phyloP scores from a whole-genome alignment of 805 yeast genomes.

The Monosporozyma solicola region DNA sequence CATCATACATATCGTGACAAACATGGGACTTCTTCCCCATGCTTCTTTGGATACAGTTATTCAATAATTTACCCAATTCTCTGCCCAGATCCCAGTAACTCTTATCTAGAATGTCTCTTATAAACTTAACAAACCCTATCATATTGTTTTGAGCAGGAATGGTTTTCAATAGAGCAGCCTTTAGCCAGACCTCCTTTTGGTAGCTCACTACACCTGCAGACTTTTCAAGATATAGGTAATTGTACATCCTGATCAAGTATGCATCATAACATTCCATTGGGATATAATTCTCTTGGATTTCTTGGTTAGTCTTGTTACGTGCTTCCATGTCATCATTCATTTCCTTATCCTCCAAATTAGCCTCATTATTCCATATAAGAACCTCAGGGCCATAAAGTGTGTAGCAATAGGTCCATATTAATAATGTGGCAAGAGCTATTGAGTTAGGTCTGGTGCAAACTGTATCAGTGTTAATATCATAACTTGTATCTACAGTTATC shows the following conservation, averaged over 20 bases:
- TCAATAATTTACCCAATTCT: conserved; percentile 45
- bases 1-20: conserved; percentile 44
- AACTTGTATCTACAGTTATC: conserved; percentile 22
- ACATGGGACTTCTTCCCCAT: conserved; percentile 40
- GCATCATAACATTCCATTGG: conserved; percentile 42
- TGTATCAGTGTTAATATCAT: conserved; percentile 46
- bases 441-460: conserved; percentile 34
- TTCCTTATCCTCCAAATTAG: background rate
- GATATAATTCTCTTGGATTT: conserved; percentile 10
- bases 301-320: background rate
- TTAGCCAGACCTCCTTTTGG: conserved; percentile 35
- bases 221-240: conserved; percentile 24
- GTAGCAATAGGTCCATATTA: conserved; percentile 47
- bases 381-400: conserved; percentile 41
- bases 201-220: conserved; percentile 29
- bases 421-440: conserved; percentile 25
- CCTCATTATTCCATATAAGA: conserved; percentile 20
- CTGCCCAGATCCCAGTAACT: conserved; percentile 49
- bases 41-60: conserved; percentile 47
- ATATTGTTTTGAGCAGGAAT: conserved; percentile 40
- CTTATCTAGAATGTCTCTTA: conserved; percentile 33
- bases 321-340: background rate
- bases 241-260: conserved; percentile 43
- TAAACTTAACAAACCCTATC: conserved; percentile 45
- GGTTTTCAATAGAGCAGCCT: conserved; percentile 34